These are phyloP conservation scores for Puccinia polysora DNA, from an alignment of 1,284 basidiomycete genomes.

Conservation along the genomic window DNA sequence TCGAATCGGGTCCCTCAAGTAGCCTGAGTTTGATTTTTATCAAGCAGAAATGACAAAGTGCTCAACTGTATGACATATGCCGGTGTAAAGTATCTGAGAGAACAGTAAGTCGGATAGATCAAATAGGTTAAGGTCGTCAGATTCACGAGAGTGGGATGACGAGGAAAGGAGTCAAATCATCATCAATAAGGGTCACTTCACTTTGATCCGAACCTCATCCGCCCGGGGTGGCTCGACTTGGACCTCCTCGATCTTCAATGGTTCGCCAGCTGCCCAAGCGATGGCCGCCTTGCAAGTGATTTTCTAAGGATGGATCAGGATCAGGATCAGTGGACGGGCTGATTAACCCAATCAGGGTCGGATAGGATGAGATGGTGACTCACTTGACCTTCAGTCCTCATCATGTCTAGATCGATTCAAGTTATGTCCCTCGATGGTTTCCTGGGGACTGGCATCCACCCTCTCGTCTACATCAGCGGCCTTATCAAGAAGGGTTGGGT, in stretches of 20 bases:
- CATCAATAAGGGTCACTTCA: conserved; percentile 56
- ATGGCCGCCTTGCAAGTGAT: conserved; percentile 78
- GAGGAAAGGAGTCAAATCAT: conserved; percentile 54
- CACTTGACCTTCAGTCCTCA: conserved; percentile 10
- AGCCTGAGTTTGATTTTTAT: conserved; percentile 16
- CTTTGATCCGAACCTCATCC: conserved; percentile 70
- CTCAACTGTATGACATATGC: conserved; percentile 82
- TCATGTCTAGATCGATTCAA: no score
- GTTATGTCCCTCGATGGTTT: no score
- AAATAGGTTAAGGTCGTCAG: conserved; percentile 36
- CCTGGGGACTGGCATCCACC: no score
- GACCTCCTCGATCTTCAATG: conserved; percentile 81
- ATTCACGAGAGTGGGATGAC: conserved; percentile 33
- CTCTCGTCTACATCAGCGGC: no score
- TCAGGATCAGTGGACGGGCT: neutral
- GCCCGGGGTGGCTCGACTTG: conserved; percentile 85
- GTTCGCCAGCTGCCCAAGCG: conserved; percentile 87
- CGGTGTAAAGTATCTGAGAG: conserved; percentile 54
- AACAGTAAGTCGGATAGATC: neutral
- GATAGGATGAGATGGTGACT: neutral
- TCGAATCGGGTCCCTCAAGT: neutral
- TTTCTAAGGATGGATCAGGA: conserved; percentile 52
- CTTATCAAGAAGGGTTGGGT: no score
- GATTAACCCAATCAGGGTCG: conserved; percentile 2
- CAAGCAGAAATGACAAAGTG: neutral